Conservation (phyloP, 495 filamentous ascomycete species). For the Acidomyces sp. region DNA sequence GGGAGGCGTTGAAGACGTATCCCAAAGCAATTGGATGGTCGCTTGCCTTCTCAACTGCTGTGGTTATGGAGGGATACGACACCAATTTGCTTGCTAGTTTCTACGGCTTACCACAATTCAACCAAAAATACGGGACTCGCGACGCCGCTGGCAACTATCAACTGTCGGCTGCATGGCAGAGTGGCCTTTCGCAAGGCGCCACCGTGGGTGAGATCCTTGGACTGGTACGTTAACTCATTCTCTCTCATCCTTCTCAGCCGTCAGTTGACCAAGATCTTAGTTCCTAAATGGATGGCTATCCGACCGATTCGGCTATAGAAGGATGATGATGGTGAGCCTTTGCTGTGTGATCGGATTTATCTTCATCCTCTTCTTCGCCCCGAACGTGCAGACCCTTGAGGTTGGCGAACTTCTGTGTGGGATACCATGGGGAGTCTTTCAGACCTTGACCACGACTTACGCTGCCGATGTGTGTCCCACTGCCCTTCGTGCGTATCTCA, state of each 20-base stretch:
- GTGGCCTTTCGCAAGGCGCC: conserved; percentile 55
- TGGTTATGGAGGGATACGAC: conserved; percentile 37
- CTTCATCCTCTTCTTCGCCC: conserved; percentile 26
- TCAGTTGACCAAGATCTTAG: too few relatives aligned
- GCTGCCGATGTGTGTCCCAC: conserved; percentile 43
- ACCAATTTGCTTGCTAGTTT: conserved; percentile 27
- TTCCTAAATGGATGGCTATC: conserved; percentile 25
- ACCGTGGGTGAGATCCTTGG: conserved; percentile 58
- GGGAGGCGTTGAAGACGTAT: conserved; percentile 15
- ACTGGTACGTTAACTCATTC: too few relatives aligned
- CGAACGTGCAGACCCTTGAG: conserved; percentile 17
- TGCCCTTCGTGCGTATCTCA: conserved; percentile 57
- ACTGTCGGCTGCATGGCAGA: conserved; percentile 59
- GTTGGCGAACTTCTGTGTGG: conserved; percentile 54
- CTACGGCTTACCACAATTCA: conserved; percentile 28
- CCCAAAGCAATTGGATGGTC: conserved; percentile 26
- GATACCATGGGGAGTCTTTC: conserved; percentile 54
- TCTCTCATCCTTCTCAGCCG: too few relatives aligned
- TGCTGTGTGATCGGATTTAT: conserved; percentile 21
- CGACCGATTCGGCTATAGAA: conserved; percentile 23
- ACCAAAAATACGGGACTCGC: background rate
- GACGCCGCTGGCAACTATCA: conserved; percentile 10
- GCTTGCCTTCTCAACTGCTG: conserved; percentile 27
- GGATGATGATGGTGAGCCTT: conserved; percentile 22
- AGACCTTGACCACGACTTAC: conserved; percentile 26